Evolutionary conservation across 2,329 filamentous ascomycete species (phyloP).

Genomic region (Microsporum canis): DNA sequence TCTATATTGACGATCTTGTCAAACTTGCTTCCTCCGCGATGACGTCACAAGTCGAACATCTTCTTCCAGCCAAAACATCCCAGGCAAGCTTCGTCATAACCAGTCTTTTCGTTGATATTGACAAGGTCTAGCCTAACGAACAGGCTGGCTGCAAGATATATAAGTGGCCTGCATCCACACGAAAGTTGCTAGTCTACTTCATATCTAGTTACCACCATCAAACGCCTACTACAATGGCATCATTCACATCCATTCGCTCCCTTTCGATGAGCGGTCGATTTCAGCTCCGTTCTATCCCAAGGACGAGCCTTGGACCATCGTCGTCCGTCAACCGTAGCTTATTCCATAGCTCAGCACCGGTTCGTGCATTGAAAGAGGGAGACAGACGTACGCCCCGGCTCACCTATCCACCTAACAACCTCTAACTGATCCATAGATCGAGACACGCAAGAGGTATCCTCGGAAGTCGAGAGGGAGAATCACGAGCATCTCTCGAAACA

Average conservation of each 20-base stretch:
- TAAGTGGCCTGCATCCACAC: not conserved
- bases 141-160: not conserved
- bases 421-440: not conserved
- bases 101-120: not conserved
- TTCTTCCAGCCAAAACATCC: not conserved
- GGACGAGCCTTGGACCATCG: not conserved
- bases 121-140: not conserved
- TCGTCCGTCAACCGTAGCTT: not conserved
- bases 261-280: not conserved
- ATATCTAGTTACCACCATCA: not conserved
- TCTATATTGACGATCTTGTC: too few relatives aligned
- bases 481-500: not conserved
- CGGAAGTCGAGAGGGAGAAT: not conserved
- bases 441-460: not conserved
- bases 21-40: not conserved
- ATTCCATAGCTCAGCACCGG: not conserved
- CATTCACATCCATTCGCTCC: not conserved
- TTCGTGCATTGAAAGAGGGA: not conserved
- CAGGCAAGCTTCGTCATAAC: not conserved
- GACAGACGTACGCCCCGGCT: not conserved
- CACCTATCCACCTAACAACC: not conserved
- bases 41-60: not conserved
- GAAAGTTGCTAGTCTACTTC: not conserved
- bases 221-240: not conserved
- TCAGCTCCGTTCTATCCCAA: not conserved